phyloP scores from a whole-genome alignment of 2,329 filamentous ascomycete genomes.

The Neonectria coccinea region DNA sequence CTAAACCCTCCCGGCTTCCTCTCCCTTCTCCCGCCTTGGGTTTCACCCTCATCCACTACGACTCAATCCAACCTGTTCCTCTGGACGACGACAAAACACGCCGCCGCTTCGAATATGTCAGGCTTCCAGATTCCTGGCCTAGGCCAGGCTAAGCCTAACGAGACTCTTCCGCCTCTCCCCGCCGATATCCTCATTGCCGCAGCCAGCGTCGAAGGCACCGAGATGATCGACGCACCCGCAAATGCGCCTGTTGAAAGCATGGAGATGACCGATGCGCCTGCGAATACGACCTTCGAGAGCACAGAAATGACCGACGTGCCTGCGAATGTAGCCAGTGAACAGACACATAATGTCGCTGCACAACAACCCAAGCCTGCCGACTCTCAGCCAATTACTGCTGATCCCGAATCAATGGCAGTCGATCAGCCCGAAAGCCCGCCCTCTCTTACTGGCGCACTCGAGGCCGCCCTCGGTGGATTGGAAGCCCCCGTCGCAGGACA shows the following conservation, averaged over 20 bases:
- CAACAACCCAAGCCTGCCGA: slow-evolving; percentile 25
- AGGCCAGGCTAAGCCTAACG: slow-evolving; percentile 58
- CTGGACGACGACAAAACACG: background rate
- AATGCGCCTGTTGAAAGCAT: slow-evolving; percentile 20
- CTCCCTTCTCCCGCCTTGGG: background rate
- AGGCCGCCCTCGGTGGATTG: slow-evolving; percentile 58
- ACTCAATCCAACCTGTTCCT: slow-evolving; percentile 1
- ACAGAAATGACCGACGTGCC: slow-evolving; percentile 38
- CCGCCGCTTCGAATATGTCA: slow-evolving; percentile 47
- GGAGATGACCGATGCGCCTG: slow-evolving; percentile 36
- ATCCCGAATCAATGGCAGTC: slow-evolving; percentile 51
- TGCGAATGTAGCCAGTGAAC: slow-evolving; percentile 12
- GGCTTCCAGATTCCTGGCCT: slow-evolving; percentile 59
- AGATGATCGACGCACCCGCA: slow-evolving; percentile 34
- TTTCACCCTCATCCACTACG: slow-evolving; percentile 2
- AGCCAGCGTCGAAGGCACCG: slow-evolving; percentile 42
- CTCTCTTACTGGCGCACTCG: slow-evolving; percentile 57
- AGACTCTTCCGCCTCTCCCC: slow-evolving; percentile 54
- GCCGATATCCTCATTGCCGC: slow-evolving; percentile 49
- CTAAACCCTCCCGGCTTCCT: background rate
- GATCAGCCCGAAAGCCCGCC: slow-evolving; percentile 52
- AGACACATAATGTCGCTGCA: slow-evolving; percentile 14
- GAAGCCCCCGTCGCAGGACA: slow-evolving; percentile 35
- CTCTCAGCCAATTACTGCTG: slow-evolving; percentile 28
- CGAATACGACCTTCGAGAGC: slow-evolving; percentile 10